A percentile compares a stretch with the other conserved stretches of the same genome.
phyloP scores from a whole-genome alignment of 441 rosid species.

The Populus hybrid region DNA sequence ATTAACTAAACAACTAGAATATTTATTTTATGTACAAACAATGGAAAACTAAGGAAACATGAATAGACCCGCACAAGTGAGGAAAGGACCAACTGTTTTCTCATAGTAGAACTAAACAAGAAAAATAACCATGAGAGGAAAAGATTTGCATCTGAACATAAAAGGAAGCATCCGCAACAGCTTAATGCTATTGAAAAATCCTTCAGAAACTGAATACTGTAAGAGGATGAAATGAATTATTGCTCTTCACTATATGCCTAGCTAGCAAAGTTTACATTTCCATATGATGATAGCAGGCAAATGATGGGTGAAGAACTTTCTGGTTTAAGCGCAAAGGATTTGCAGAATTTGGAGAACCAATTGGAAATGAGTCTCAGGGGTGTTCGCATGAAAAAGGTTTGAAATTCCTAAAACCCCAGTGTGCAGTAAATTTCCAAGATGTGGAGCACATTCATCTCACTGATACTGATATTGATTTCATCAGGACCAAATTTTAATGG shows the following conservation, averaged over 20 bases:
- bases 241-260: background rate
- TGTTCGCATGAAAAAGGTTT: constrained; percentile 64
- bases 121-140: background rate
- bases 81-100: background rate
- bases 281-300: constrained; percentile 51
- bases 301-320: constrained; percentile 97
- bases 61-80: background rate
- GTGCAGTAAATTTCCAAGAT: constrained; percentile 10
- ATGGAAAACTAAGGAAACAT: background rate
- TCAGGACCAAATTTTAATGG: constrained; percentile 70
- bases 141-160: background rate
- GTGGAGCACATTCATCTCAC: constrained; percentile 17
- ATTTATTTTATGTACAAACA: background rate
- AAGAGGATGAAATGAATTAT: too few species aligned
- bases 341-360: constrained; percentile 70
- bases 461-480: constrained; percentile 11
- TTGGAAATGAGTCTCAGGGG: constrained; percentile 60
- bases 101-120: background rate
- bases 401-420: constrained; percentile 5
- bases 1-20: background rate
- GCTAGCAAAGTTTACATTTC: background rate
- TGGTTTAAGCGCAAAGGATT: constrained; percentile 55
- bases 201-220: too few species aligned
- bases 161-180: background rate
- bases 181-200: background rate